phyloP scores from a whole-genome alignment of 257 asterid genomes.

The Solanum raphanifolium region DNA sequence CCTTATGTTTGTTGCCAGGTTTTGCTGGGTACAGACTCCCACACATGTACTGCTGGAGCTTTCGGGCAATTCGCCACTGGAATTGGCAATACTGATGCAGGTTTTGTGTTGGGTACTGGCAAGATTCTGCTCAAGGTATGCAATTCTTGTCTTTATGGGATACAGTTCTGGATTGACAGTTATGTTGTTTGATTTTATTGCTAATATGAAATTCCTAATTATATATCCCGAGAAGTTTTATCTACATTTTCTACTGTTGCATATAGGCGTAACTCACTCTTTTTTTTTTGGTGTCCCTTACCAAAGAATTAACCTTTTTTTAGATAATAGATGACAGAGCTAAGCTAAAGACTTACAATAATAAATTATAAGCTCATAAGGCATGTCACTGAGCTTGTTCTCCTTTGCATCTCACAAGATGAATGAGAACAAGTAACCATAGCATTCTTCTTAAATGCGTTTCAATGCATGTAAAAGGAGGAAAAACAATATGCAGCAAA shows the following conservation, averaged over 20 bases:
- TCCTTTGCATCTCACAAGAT: neutral
- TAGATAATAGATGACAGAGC: neutral
- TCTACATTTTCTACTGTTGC: neutral
- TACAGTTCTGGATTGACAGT: neutral
- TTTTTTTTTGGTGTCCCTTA: neutral
- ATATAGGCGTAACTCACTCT: neutral
- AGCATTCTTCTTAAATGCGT: neutral
- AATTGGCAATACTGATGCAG: constrained; percentile 97
- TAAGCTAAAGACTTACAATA: neutral
- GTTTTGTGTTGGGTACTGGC: constrained; percentile 91
- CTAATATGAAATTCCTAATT: neutral
- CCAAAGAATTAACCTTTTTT: neutral
- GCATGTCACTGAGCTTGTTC: neutral
- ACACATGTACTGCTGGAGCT: constrained; percentile 98
- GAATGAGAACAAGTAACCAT: neutral
- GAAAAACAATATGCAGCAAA: neutral
- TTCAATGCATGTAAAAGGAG: neutral
- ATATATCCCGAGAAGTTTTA: neutral
- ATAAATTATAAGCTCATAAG: neutral
- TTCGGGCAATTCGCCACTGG: constrained; percentile 96
- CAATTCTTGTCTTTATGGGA: neutral
- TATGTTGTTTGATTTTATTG: neutral
- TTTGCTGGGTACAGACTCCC: constrained; percentile 88
- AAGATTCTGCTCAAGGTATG: constrained; percentile 93
- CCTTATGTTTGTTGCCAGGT: constrained; percentile 37